Conservation (phyloP, 2,329 filamentous ascomycete species). For the Berkeleyomyces basicola region DNA sequence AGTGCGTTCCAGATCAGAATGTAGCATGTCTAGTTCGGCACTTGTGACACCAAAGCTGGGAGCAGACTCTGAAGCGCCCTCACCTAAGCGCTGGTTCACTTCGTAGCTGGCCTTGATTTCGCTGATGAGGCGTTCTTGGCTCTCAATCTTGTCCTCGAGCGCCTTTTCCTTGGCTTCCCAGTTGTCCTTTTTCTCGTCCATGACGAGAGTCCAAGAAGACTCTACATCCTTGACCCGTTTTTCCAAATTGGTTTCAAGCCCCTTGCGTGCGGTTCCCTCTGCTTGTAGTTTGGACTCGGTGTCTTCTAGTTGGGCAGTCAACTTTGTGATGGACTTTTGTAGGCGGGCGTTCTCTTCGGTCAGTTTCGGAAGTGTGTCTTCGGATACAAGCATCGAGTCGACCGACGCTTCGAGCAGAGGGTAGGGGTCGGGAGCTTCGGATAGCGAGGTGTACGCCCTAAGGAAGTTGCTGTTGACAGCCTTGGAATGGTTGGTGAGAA, state of each 20-base stretch:
- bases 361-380: constrained; percentile 81
- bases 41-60: constrained; percentile 52
- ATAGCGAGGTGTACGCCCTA: constrained; percentile 80
- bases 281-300: constrained; percentile 64
- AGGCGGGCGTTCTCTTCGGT: constrained; percentile 77
- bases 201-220: constrained; percentile 70
- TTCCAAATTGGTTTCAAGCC: constrained; percentile 63
- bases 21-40: constrained; percentile 86
- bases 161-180: constrained; percentile 88
- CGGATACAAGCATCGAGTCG: constrained; percentile 67
- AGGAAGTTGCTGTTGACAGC: constrained; percentile 84
- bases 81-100: constrained; percentile 76
- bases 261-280: constrained; percentile 55
- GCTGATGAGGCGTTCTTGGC: constrained; percentile 77
- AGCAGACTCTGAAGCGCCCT: constrained; percentile 40
- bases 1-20: constrained; percentile 78
- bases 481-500: constrained; percentile 91
- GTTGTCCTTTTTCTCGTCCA: constrained; percentile 89
- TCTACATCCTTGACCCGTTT: constrained; percentile 77
- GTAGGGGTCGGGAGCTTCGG: constrained; percentile 92
- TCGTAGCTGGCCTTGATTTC: constrained; percentile 97
- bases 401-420: constrained; percentile 91
- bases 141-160: constrained; percentile 85
- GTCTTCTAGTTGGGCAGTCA: constrained; percentile 70
- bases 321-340: constrained; percentile 57